Base-by-base conservation (phyloP, 768 basidiomycete species). In the Collybia sordida region DNA sequence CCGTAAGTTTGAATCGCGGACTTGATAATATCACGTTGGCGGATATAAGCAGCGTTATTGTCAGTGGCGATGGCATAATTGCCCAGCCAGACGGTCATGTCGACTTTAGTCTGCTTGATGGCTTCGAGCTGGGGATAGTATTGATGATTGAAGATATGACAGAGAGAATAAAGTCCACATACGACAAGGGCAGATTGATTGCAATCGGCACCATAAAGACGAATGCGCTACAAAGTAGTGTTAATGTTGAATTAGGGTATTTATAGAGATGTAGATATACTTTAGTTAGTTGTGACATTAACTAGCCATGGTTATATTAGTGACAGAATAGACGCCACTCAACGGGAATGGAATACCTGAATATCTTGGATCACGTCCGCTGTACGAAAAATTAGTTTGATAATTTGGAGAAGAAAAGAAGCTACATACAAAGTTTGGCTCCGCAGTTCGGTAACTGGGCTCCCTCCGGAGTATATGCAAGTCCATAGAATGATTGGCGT, bases 201-300 rank as follows among this genome's bases (percentile, higher is more conserved):
- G 64, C 90, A 93, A 66, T 93, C 90, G 28, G 90, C 83, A 35
- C 93, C 93, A 64, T 95, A 96, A 31, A 94, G 73, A 59, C 90
- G 88, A 53, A 93, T 71, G 45, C 82, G 83, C 82, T 79, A 52
- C n/a, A 42, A 18, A 23, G 17, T 36, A 2, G 27, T 14, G 15
- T 4, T 23, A 18, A 19, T 31, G n/a, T 21, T 41, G 14, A 42
- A 44, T 4, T 25, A 24, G 35, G 21, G 19, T 14, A 14, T 27
- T 36, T 72, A 19, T 18, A 22, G 49, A 42, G 42, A 22, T 59
- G 65, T 25, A 45, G 66, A 70, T 58, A 14, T 45, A 77, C 78
- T 55, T 79, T 82, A 0, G 93, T 96, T 31, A 96, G 67, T 70
- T 96, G 93, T 28, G 93, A 93, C 58, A 96, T 68, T 34, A 92